Percentiles rank a stretch among this genome's conserved stretches.
Evolutionary conservation across 352 stramenopile species (phyloP).

Genomic region (Phytophthora parvispora): DNA sequence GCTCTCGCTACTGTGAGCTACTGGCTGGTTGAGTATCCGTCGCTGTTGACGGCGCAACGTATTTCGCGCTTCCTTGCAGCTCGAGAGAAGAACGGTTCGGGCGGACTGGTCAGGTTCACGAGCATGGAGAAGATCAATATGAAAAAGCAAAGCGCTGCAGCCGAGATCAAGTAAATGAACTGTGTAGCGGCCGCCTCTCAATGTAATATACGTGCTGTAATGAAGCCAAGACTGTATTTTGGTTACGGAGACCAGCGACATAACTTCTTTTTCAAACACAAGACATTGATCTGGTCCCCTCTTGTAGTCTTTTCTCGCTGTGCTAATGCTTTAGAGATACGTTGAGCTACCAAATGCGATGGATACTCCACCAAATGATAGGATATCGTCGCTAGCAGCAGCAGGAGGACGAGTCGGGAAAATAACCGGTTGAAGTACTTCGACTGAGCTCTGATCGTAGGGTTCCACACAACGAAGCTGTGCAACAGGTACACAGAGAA

Average conservation of each 20-base stretch:
- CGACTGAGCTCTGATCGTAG: constrained; percentile 16
- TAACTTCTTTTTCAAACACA: no score
- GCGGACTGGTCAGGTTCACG: constrained; percentile 12
- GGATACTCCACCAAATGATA: constrained; percentile 57
- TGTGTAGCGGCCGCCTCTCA: neutral
- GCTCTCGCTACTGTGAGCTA: constrained; percentile 41
- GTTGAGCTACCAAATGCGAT: constrained; percentile 47
- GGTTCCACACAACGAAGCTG: constrained; percentile 40
- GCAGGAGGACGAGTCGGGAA: constrained; percentile 34
- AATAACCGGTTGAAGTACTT: constrained; percentile 51
- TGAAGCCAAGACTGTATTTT: neutral
- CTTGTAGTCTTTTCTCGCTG: no score
- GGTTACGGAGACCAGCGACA: no score
- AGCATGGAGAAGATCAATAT: constrained; percentile 21
- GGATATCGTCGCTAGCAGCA: constrained; percentile 30
- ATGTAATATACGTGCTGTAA: constrained; percentile 11
- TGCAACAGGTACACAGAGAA: constrained; percentile 60
- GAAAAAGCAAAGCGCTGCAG: constrained; percentile 10
- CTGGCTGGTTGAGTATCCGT: constrained; percentile 53
- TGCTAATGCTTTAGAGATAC: no score
- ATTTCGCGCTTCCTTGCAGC: constrained; percentile 35
- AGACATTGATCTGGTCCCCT: no score
- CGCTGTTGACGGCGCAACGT: constrained; percentile 41
- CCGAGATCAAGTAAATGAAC: constrained; percentile 4
- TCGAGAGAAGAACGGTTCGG: constrained; percentile 15